Base-by-base conservation (phyloP, 1,139 yeast genomes). In the Geotrichum restrictum region DNA sequence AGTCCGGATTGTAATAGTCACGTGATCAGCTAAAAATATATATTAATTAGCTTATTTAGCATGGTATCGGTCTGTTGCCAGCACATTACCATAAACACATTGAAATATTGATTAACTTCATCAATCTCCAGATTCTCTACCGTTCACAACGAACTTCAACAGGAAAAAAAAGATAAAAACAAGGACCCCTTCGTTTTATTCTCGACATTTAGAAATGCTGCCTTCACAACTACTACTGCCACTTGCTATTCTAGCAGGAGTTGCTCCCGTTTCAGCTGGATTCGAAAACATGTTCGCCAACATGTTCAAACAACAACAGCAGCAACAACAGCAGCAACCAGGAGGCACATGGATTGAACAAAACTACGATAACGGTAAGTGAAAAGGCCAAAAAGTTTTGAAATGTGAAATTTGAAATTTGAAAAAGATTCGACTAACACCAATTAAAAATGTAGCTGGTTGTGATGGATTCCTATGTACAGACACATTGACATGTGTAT, bases 381-480 rank as follows among this genome's bases (percentile, higher is more conserved):
- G 22, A 14, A 13, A 14, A 39, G 5, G 16, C 19, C n/a, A n/a
- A n/a, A n/a, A n/a, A n/a, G n/a, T n/a, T n/a, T n/a, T n/a, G n/a
- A n/a, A n/a, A n/a, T n/a, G n/a, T n/a, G n/a, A n/a, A n/a, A n/a
- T n/a, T n/a, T n/a, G n/a, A n/a, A n/a, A n/a, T n/a, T n/a, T n/a
- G n/a, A n/a, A n/a, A n/a, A n/a, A 16, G 16, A n/a, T 47, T 31
- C 27, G 19, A 11, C 32, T 19, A 22, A 18, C 16, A 5, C 10
- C 52, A 11, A 27, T 24, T 19, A 19, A n/a, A n/a, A n/a, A 32
- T 48, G 3, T 40, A 51, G 52, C 45, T 34, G 43, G 68, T n/a
- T 89, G 97, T 64, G 69, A 71, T n/a, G 74, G 74, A 13, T 93
- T 83, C 66, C 69, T 91, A 44, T 93, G 98, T 66, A 85, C 87